Conservation (phyloP, 2,329 filamentous ascomycete genomes). For the Achaetomium macrosporum region DNA sequence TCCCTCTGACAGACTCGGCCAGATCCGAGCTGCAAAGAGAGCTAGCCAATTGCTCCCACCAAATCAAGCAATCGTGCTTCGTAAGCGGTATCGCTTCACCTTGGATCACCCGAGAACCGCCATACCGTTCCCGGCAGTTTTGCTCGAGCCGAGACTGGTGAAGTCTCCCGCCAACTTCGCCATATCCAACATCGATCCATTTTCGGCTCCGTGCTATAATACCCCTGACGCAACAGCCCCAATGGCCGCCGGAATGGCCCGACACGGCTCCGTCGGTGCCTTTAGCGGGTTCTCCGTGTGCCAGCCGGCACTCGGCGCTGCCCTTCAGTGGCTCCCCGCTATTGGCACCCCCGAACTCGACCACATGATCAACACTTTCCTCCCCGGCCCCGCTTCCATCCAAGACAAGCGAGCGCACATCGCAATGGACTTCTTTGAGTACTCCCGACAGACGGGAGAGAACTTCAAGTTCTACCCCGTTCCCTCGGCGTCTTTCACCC, state of each 20-base stretch:
- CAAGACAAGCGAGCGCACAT: slow-evolving; percentile 54
- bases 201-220: neutral
- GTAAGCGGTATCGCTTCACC: neutral
- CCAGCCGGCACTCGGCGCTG: slow-evolving; percentile 51
- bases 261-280: slow-evolving; percentile 31
- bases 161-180: slow-evolving; percentile 3
- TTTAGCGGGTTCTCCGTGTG: slow-evolving; percentile 53
- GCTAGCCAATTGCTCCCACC: neutral
- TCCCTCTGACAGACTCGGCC: slow-evolving; percentile 1
- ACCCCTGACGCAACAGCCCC: neutral
- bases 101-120: slow-evolving; percentile 4
- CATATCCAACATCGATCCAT: neutral
- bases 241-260: slow-evolving; percentile 33
- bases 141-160: neutral
- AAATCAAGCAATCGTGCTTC: neutral
- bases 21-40: neutral
- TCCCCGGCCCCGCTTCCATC: slow-evolving; percentile 47
- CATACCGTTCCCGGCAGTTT: neutral
- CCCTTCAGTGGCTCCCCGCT: slow-evolving; percentile 61
- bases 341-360: slow-evolving; percentile 58
- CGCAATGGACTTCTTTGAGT: slow-evolving; percentile 54
- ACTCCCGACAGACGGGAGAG: slow-evolving; percentile 48
- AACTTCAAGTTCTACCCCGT: slow-evolving; percentile 57
- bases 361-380: slow-evolving; percentile 52
- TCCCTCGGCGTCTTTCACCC: slow-evolving; percentile 33